Evolutionary conservation across 2,329 filamentous ascomycete species (phyloP).

Genomic region (Aspergillus piperis): DNA sequence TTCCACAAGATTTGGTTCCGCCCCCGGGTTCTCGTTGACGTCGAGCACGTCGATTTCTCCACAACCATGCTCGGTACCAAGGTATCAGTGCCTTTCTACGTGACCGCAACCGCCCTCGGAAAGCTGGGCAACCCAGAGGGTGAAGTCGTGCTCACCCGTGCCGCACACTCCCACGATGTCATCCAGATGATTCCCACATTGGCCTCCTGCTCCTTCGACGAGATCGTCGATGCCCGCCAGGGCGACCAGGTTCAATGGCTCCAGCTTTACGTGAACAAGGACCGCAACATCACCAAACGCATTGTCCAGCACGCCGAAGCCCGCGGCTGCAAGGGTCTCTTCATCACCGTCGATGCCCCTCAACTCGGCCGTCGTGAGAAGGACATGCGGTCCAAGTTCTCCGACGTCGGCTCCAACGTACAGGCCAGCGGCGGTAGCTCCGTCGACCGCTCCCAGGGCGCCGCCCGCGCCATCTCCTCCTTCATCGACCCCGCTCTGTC

Average conservation of each 20-base stretch:
- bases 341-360: constrained; percentile 97
- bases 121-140: constrained; percentile 94
- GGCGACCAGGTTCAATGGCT: constrained; percentile 91
- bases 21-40: constrained; percentile 83
- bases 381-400: constrained; percentile 94
- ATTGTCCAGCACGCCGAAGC: constrained; percentile 91
- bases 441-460: constrained; percentile 87
- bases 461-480: constrained; percentile 87
- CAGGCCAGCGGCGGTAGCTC: constrained; percentile 65
- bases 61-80: constrained; percentile 94
- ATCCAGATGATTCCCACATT: constrained; percentile 99
- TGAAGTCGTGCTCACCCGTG: constrained; percentile 85
- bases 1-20: constrained; percentile 99
- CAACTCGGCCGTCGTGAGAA: constrained; percentile 94
- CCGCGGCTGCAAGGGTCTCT: constrained; percentile 90
- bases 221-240: constrained; percentile 82
- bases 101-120: constrained; percentile 92
- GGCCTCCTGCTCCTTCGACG: constrained; percentile 95
- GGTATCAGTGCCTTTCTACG: constrained; percentile 85
- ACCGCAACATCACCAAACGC: constrained; percentile 82
- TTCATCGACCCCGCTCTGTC: constrained; percentile 95
- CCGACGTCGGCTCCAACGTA: constrained; percentile 78
- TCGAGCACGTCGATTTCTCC: constrained; percentile 79
- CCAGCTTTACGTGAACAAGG: constrained; percentile 96
- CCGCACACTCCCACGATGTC: constrained; percentile 81